Percentiles rank a stretch among this genome's conserved stretches.
Conservation (phyloP, 75 land plant species). For the Picea sitchensis region DNA sequence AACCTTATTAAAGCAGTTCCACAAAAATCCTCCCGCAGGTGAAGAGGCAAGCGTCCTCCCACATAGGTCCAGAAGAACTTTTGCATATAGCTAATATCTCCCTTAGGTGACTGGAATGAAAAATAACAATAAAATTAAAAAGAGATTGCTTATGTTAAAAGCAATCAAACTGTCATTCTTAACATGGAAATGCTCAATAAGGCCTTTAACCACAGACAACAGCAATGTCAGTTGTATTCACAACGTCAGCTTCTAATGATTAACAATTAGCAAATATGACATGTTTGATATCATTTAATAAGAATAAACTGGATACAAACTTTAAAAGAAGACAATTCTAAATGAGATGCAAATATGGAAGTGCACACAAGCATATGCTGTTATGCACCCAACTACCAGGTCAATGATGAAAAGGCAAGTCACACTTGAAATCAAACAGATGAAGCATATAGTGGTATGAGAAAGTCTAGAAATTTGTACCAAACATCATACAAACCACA, state of each 20-base stretch:
- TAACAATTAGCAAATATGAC: not conserved
- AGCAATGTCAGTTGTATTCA: not conserved
- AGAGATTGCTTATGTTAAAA: not conserved
- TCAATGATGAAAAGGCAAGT: no score
- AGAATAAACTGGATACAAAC: not conserved
- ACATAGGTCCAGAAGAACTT: constrained; percentile 88
- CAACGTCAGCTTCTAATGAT: not conserved
- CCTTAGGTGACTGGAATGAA: constrained; percentile 69
- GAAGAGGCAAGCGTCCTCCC: constrained; percentile 81
- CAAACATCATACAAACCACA: not conserved
- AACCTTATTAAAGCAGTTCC: constrained; percentile 89
- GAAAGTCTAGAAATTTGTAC: not conserved
- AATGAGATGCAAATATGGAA: no score
- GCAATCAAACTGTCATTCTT: not conserved
- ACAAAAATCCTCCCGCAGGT: constrained; percentile 87
- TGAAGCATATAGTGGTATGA: no score
- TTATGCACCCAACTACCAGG: no score
- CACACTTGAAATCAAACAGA: no score
- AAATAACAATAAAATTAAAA: constrained; percentile 5
- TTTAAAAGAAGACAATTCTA: not conserved
- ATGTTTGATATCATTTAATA: not conserved
- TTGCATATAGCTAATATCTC: constrained; percentile 85
- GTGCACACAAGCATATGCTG: no score
- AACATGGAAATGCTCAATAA: not conserved
- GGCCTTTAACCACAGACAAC: not conserved